These are phyloP conservation scores for Globisporangium orthogonon DNA, from an alignment of 352 stramenopile species.

Conservation along the genomic window DNA sequence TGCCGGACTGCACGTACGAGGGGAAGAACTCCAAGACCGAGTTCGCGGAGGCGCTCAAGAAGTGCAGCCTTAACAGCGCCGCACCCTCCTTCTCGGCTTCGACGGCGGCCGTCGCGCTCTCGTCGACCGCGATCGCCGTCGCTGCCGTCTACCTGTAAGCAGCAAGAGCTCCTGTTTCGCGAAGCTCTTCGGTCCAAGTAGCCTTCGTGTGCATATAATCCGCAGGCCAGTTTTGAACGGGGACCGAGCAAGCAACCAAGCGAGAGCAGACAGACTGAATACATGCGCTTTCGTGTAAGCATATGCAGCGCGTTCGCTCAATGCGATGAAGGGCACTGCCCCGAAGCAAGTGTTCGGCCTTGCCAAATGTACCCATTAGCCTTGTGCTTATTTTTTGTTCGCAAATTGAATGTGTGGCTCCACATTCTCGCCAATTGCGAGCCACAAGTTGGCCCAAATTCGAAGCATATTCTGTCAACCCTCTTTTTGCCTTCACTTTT, in stretches of 20 bases:
- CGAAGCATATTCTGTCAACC: not conserved
- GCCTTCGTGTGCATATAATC: too few relatives aligned
- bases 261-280: too few relatives aligned
- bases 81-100: not conserved
- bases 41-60: not conserved
- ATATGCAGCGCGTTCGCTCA: too few relatives aligned
- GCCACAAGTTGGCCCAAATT: not conserved
- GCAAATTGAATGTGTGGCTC: not conserved
- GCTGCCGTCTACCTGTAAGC: not conserved
- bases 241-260: too few relatives aligned
- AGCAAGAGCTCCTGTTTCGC: too few relatives aligned
- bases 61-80: not conserved
- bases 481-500: not conserved
- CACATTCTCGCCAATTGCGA: not conserved
- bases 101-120: not conserved
- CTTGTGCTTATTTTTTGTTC: not conserved
- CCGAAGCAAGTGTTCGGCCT: too few relatives aligned
- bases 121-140: not conserved
- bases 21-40: slow-evolving; percentile 1
- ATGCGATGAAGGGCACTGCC: too few relatives aligned
- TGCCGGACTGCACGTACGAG: slow-evolving; percentile 1
- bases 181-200: too few relatives aligned
- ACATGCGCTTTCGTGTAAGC: too few relatives aligned
- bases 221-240: too few relatives aligned
- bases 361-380: not conserved